These are phyloP conservation scores for Rhizoclosmatium globosum DNA, from an alignment of 192 early-diverging fungal genomes.

Conservation along the genomic window DNA sequence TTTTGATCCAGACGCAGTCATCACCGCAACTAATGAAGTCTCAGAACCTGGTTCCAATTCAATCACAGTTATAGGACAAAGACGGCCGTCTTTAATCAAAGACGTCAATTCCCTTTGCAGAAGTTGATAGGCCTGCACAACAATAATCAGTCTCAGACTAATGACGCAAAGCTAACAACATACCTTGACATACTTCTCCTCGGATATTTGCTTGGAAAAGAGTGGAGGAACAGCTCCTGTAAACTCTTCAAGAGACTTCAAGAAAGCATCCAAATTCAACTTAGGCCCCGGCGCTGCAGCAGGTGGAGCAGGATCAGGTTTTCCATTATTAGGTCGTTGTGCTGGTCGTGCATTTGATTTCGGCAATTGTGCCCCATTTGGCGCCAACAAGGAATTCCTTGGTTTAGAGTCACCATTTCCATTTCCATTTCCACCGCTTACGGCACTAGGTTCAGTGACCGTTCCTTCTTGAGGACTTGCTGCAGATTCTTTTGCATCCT, in stretches of 20 bases:
- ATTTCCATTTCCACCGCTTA: not conserved
- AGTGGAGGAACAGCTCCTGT: slow-evolving; percentile 66
- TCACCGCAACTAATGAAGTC: slow-evolving; percentile 78
- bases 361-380: not conserved
- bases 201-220: slow-evolving; percentile 72
- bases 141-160: not conserved
- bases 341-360: not conserved
- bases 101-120: slow-evolving; percentile 78
- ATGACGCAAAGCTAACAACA: slow-evolving; percentile 41
- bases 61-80: slow-evolving; percentile 68
- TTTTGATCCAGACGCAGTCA: slow-evolving; percentile 66
- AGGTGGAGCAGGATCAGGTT: not conserved
- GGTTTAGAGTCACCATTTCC: not conserved
- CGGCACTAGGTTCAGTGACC: not conserved
- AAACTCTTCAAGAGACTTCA: slow-evolving; percentile 69
- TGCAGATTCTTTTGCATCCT: not conserved
- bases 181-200: slow-evolving; percentile 79
- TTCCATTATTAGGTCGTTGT: not conserved
- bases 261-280: slow-evolving; percentile 64
- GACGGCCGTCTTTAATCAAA: slow-evolving; percentile 72
- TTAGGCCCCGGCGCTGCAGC: slow-evolving; percentile 1
- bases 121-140: slow-evolving; percentile 38
- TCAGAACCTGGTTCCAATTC: slow-evolving; percentile 72
- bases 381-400: not conserved
- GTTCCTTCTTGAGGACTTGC: not conserved